These are phyloP conservation scores for Suillus sp. DNA, from an alignment of 768 basidiomycete species.

Conservation along the genomic window DNA sequence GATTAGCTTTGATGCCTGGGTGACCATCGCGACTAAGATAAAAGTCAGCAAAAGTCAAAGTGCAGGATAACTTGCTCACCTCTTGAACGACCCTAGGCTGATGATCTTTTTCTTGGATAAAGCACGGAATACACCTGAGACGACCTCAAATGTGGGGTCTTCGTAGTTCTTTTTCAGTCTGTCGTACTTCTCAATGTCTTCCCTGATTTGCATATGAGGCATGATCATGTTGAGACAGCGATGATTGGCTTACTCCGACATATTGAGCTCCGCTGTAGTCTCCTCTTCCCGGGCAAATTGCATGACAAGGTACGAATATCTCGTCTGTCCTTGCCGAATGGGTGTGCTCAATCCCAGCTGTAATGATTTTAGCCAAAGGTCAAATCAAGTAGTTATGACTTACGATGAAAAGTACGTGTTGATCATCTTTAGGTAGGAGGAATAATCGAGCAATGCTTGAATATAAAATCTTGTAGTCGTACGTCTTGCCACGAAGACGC, in stretches of 20 bases:
- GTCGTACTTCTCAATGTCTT: conserved; percentile 77
- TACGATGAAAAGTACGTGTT: conserved; percentile 94
- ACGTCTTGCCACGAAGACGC: conserved; percentile 95
- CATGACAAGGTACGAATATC: conserved; percentile 98
- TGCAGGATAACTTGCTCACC: conserved; percentile 42
- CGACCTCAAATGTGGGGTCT: conserved; percentile 92
- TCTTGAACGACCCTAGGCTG: conserved; percentile 83
- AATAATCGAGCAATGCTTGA: conserved; percentile 85
- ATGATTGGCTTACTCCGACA: conserved; percentile 71
- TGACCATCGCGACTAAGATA: conserved; percentile 76
- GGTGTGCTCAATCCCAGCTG: conserved; percentile 91
- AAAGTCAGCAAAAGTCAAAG: conserved; percentile 7
- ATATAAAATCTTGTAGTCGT: conserved; percentile 97
- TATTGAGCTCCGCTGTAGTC: conserved; percentile 92
- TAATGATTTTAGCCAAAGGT: conserved; percentile 13
- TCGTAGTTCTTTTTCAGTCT: conserved; percentile 93
- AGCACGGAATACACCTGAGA: conserved; percentile 91
- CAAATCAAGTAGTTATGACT: conserved; percentile 30
- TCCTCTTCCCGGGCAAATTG: conserved; percentile 98
- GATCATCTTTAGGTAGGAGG: conserved; percentile 94
- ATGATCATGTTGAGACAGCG: not conserved
- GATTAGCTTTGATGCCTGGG: conserved; percentile 95
- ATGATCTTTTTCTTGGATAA: conserved; percentile 91
- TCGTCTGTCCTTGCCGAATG: conserved; percentile 96
- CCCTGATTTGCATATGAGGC: conserved; percentile 43